These are phyloP conservation scores for Didymella pinodella DNA, from an alignment of 2,329 filamentous ascomycete species.

Conservation along the genomic window DNA sequence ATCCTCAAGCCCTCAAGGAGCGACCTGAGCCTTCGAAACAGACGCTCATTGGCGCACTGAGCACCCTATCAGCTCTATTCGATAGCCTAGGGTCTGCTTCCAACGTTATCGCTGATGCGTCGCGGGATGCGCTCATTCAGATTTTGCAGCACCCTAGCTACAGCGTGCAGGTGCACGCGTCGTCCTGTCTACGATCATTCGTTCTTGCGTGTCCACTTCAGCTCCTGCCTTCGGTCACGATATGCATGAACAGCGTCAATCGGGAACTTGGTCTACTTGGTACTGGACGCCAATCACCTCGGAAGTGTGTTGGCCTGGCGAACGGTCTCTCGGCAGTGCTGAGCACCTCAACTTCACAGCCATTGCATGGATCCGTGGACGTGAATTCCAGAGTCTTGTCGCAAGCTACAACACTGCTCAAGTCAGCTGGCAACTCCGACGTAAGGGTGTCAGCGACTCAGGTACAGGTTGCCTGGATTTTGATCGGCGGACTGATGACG, in stretches of 20 bases:
- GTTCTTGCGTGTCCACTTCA: conserved; percentile 92
- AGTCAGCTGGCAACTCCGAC: conserved; percentile 90
- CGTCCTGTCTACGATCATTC: conserved; percentile 84
- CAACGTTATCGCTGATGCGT: conserved; percentile 78
- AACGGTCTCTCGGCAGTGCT: conserved; percentile 90
- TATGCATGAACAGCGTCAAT: conserved; percentile 94
- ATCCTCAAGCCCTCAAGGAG: conserved; percentile 87
- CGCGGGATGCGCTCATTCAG: conserved; percentile 86
- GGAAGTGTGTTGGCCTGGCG: conserved; percentile 87
- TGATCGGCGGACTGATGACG: conserved; percentile 96
- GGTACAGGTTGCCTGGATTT: conserved; percentile 96
- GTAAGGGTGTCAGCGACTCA: conserved; percentile 90
- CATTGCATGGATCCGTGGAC: conserved; percentile 92
- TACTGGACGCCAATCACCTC: conserved; percentile 77
- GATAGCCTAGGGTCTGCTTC: conserved; percentile 82
- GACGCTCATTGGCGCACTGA: conserved; percentile 78
- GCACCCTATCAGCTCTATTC: conserved; percentile 80
- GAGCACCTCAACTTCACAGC: conserved; percentile 86
- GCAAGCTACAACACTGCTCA: conserved; percentile 89
- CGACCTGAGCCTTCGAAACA: conserved; percentile 88
- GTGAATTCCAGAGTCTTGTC: conserved; percentile 91
- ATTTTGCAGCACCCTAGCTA: conserved; percentile 95
- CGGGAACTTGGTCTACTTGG: conserved; percentile 82
- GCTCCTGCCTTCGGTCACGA: conserved; percentile 86
- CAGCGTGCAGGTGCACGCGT: conserved; percentile 90